Evolutionary conservation across 352 stramenopile species (phyloP).

Genomic region (Phytophthora nicotianae): DNA sequence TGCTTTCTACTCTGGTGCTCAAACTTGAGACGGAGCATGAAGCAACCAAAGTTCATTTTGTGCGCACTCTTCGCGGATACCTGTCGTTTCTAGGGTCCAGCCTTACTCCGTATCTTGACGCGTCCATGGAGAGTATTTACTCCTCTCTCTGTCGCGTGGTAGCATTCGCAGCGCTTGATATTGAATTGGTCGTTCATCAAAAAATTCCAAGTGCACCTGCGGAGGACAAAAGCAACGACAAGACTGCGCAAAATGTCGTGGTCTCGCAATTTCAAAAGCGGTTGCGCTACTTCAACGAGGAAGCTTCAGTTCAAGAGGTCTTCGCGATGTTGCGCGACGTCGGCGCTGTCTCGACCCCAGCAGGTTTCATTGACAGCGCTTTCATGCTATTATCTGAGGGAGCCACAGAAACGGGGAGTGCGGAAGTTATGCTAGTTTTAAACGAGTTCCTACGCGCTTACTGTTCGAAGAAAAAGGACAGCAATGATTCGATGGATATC

Average conservation of each 20-base stretch:
- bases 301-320: conserved; percentile 56
- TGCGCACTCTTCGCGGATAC: conserved; percentile 79
- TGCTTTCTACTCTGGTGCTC: conserved; percentile 70
- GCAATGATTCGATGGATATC: conserved; percentile 40
- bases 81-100: conserved; percentile 48
- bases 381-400: conserved; percentile 47
- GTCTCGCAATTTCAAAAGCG: conserved; percentile 85
- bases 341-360: conserved; percentile 52
- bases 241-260: conserved; percentile 23
- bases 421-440: conserved; percentile 64
- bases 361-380: conserved; percentile 69
- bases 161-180: conserved; percentile 71
- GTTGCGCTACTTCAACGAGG: conserved; percentile 72
- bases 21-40: conserved; percentile 71
- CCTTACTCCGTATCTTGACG: conserved; percentile 56
- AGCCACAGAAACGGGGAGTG: conserved; percentile 10
- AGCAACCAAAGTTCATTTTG: conserved; percentile 51
- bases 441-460: conserved; percentile 64
- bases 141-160: conserved; percentile 53
- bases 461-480: conserved; percentile 12
- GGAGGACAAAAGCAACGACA: conserved; percentile 4
- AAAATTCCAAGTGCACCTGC: conserved; percentile 19
- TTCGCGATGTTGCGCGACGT: conserved; percentile 56
- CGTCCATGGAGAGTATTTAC: conserved; percentile 53
- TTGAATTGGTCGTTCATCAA: conserved; percentile 74